Evolutionary conservation across 495 filamentous ascomycete genomes (phyloP).

Genomic region (Penicillium cosmopolitanum): DNA sequence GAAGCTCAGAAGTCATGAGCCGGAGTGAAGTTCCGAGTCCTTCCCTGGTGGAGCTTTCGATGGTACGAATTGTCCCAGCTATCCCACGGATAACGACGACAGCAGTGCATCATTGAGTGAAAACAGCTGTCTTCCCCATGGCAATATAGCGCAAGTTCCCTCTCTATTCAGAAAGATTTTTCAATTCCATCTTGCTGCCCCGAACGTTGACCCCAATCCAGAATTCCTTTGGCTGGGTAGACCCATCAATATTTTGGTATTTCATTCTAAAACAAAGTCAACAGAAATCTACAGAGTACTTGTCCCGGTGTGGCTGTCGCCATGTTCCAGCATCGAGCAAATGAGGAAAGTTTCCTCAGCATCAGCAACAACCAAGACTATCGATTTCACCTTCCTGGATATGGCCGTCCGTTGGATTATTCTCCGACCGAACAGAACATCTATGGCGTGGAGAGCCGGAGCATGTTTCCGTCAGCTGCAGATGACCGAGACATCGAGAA

Average conservation of each 20-base stretch:
- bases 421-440: constrained; percentile 33
- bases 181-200: not conserved
- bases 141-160: not conserved
- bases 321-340: constrained; percentile 30
- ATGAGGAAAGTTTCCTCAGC: constrained; percentile 9
- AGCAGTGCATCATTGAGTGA: constrained; percentile 25
- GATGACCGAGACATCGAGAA: constrained; percentile 40
- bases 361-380: constrained; percentile 14
- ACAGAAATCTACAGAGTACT: not conserved
- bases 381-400: constrained; percentile 42
- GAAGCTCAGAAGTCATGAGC: not conserved
- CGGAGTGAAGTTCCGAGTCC: constrained; percentile 27
- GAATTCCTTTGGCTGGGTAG: not conserved
- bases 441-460: constrained; percentile 31
- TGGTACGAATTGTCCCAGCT: not conserved
- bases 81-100: constrained; percentile 18
- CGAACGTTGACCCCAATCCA: not conserved
- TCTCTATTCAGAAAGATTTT: not conserved
- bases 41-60: not conserved
- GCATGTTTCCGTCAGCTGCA: constrained; percentile 37
- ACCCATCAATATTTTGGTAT: not conserved
- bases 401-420: constrained; percentile 43
- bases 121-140: not conserved
- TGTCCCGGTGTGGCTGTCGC: not conserved
- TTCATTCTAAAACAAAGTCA: not conserved